These are phyloP conservation scores for Hypericum perforatum DNA, from an alignment of 345 rosid species.

Conservation along the genomic window DNA sequence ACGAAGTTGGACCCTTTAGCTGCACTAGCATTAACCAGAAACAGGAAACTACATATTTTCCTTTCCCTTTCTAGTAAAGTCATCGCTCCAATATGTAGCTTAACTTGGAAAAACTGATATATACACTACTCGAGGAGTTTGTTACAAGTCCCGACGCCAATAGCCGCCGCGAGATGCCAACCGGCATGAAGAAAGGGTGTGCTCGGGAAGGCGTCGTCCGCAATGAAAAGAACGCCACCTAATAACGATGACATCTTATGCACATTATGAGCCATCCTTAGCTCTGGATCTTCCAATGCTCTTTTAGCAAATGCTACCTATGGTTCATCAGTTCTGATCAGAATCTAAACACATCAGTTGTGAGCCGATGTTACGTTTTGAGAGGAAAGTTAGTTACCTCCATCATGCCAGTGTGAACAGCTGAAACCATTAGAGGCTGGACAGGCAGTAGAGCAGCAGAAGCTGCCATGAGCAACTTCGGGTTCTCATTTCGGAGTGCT, in stretches of 20 bases:
- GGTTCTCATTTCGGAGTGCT: conserved; percentile 76
- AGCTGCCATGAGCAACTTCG: conserved; percentile 93
- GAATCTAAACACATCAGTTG: background rate
- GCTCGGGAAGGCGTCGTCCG: conserved; percentile 66
- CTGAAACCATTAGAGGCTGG: conserved; percentile 94
- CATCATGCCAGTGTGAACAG: conserved; percentile 91
- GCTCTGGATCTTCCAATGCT: conserved; percentile 66
- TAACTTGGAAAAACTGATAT: conserved; percentile 3
- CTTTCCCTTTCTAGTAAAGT: background rate
- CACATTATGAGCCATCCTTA: conserved; percentile 57
- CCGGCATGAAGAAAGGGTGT: conserved; percentile 89
- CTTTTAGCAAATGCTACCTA: conserved; percentile 83
- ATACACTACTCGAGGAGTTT: conserved; percentile 65
- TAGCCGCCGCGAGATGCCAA: conserved; percentile 97
- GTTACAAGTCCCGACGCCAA: conserved; percentile 83
- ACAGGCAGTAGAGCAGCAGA: conserved; percentile 73
- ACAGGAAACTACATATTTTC: conserved; percentile 2
- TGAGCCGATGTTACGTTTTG: too few relatives aligned
- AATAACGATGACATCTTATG: conserved; percentile 82
- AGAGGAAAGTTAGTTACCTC: conserved; percentile 35
- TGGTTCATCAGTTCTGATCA: background rate
- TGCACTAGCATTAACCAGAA: too few relatives aligned
- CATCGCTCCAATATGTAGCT: conserved; percentile 4
- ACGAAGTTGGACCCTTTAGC: too few relatives aligned
- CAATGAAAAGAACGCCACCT: conserved; percentile 79